Conservation (phyloP, 2,329 filamentous ascomycete genomes). For the Allantophomopsis cytisporea region DNA sequence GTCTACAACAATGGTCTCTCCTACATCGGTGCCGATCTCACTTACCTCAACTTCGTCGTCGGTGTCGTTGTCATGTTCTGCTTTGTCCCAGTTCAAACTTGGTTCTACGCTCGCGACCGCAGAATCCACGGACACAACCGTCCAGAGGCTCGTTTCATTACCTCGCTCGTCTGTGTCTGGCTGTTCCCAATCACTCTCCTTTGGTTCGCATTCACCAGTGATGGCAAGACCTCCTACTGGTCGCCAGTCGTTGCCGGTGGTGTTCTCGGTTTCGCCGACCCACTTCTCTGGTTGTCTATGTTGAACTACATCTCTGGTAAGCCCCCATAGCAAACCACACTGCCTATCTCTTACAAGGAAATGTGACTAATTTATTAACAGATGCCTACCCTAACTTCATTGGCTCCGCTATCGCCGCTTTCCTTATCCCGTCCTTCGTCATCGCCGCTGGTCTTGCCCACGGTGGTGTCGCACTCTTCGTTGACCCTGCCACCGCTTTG, state of each 20-base stretch:
- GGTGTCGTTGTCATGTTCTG: conserved; percentile 25
- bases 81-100: conserved; percentile 27
- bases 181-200: conserved; percentile 25
- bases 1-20: conserved; percentile 25
- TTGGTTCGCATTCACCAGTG: conserved; percentile 27
- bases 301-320: conserved; percentile 25
- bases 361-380: neutral
- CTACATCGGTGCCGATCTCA: conserved; percentile 23
- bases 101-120: conserved; percentile 23
- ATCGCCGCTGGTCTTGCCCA: conserved; percentile 25
- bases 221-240: conserved; percentile 24
- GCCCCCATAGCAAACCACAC: neutral
- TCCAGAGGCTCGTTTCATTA: conserved; percentile 26
- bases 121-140: conserved; percentile 20
- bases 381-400: conserved; percentile 27
- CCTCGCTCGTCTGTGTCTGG: conserved; percentile 26
- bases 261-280: conserved; percentile 25
- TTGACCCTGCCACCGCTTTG: conserved; percentile 9
- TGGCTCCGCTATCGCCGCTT: conserved; percentile 25
- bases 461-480: conserved; percentile 19
- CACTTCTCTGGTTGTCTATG: conserved; percentile 28
- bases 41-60: conserved; percentile 27
- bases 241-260: conserved; percentile 24
- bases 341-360: neutral
- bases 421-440: conserved; percentile 27